These are phyloP conservation scores for Psilocybe cyanescens DNA, from an alignment of 768 basidiomycete species.

Conservation along the genomic window DNA sequence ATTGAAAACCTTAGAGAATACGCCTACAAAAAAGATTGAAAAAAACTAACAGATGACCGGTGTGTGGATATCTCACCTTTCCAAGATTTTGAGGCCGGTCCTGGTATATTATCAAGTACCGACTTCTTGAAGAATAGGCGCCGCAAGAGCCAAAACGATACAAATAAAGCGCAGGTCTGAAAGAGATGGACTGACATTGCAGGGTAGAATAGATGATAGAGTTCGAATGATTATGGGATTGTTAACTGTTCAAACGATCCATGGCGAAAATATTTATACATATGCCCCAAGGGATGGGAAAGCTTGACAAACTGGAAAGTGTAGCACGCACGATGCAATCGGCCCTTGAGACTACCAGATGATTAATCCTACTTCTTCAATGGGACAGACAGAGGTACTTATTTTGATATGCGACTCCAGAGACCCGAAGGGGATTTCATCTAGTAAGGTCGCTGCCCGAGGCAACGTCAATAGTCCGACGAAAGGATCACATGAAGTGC, in stretches of 20 bases:
- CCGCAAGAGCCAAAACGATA: not conserved
- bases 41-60: not conserved
- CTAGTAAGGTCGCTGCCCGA: not conserved
- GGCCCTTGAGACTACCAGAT: not conserved
- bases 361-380: not conserved
- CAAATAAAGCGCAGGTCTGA: not conserved
- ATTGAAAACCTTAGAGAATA: slow-evolving; percentile 34
- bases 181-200: not conserved
- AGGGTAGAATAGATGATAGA: not conserved
- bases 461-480: too few relatives aligned
- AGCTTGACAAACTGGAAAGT: not conserved
- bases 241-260: not conserved
- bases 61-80: not conserved
- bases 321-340: not conserved
- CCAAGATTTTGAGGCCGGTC: not conserved
- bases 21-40: slow-evolving; percentile 28
- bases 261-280: not conserved
- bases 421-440: too few relatives aligned
- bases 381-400: not conserved
- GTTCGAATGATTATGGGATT: not conserved
- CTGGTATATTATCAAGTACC: not conserved
- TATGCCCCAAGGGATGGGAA: not conserved
- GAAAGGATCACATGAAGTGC: too few relatives aligned
- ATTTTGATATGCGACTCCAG: too few relatives aligned
- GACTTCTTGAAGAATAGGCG: slow-evolving; percentile 1